Conservation (phyloP, 2,329 filamentous ascomycete species). For the Grosmannia huntii region DNA sequence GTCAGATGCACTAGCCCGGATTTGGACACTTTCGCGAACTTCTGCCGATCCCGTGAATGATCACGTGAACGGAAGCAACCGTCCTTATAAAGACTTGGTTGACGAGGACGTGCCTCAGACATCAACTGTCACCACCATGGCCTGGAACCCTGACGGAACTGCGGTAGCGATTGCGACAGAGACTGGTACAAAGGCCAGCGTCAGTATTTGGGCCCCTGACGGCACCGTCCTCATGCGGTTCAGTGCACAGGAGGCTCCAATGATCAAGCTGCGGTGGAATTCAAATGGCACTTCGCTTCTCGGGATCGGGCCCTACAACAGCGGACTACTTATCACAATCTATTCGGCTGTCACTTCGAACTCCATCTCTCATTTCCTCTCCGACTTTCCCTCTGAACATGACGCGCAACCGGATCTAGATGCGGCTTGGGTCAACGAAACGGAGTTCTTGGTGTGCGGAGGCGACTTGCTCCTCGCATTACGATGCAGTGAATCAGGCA, state of each 20-base stretch:
- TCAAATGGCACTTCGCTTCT: conserved; percentile 40
- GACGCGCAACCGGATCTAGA: conserved; percentile 41
- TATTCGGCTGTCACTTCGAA: conserved; percentile 32
- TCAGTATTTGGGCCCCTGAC: conserved; percentile 43
- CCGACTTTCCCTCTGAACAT: conserved; percentile 34
- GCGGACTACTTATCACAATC: conserved; percentile 41
- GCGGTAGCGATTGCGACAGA: conserved; percentile 47
- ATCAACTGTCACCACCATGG: conserved; percentile 44
- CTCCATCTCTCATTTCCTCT: conserved; percentile 33
- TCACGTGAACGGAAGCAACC: conserved; percentile 31
- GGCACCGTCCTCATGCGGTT: conserved; percentile 39
- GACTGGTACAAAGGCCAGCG: conserved; percentile 34
- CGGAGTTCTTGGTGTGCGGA: conserved; percentile 46
- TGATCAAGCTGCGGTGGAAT: conserved; percentile 51
- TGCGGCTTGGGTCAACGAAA: conserved; percentile 45
- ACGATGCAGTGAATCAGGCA: conserved; percentile 30
- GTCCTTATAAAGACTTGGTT: conserved; percentile 33
- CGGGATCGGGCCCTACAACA: conserved; percentile 42
- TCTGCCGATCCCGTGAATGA: conserved; percentile 29
- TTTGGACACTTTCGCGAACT: conserved; percentile 50
- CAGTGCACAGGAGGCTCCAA: conserved; percentile 45
- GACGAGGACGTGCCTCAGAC: conserved; percentile 38
- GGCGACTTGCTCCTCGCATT: conserved; percentile 40
- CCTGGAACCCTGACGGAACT: conserved; percentile 46
- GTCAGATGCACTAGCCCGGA: conserved; percentile 56